Evolutionary conservation across 768 basidiomycete species (phyloP).

Genomic region (Podaxis sp.): DNA sequence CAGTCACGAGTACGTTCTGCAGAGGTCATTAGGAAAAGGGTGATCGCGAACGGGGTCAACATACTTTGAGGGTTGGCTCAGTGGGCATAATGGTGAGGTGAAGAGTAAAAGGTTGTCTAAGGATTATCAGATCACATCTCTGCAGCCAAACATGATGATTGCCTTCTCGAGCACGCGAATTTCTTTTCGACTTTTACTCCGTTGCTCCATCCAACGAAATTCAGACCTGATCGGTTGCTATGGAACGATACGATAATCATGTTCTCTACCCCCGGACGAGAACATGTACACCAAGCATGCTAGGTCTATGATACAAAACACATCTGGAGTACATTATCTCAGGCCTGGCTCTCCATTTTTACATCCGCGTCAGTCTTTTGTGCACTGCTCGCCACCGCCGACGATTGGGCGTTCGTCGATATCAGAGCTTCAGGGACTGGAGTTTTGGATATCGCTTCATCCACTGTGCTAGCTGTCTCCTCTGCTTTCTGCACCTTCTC

Average conservation of each 20-base stretch:
- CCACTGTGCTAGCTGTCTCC: constrained; percentile 29
- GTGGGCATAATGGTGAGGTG: constrained; percentile 13
- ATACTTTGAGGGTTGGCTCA: constrained; percentile 42
- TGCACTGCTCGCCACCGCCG: constrained; percentile 17
- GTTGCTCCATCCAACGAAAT: not conserved
- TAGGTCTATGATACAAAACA: not conserved
- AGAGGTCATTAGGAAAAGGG: constrained; percentile 20
- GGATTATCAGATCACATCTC: constrained; percentile 24
- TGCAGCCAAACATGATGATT: constrained; percentile 5
- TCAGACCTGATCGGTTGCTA: not conserved
- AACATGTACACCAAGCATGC: not conserved
- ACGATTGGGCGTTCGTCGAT: constrained; percentile 21
- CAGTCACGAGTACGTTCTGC: constrained; percentile 46
- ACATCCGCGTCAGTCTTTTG: constrained; percentile 44
- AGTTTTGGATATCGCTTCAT: constrained; percentile 34
- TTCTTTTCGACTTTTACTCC: not conserved
- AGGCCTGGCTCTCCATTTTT: constrained; percentile 45
- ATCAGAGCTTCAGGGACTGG: constrained; percentile 19
- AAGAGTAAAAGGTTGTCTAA: constrained; percentile 12
- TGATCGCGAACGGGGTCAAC: constrained; percentile 24
- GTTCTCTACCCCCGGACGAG: not conserved
- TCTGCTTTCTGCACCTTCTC: constrained; percentile 36
- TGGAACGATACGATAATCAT: not conserved
- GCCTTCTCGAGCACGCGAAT: constrained; percentile 22
- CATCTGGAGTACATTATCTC: not conserved